Base-by-base conservation (phyloP, 192 early-diverging fungal genomes). In the Lunasporangiospora selenospora region DNA sequence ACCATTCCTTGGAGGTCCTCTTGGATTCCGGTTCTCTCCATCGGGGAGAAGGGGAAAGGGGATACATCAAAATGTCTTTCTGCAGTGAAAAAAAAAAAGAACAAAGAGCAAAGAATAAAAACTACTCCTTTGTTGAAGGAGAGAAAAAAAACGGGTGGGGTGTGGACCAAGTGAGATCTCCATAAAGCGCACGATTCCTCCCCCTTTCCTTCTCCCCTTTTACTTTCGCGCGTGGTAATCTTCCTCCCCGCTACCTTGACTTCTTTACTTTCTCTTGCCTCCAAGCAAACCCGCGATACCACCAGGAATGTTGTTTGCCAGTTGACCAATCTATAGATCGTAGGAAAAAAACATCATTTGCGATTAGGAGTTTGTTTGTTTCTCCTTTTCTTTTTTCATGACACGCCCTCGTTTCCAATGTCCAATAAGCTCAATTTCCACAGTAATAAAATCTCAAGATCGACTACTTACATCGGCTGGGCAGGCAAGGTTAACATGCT, bases 401-500 rank as follows among this genome's bases (percentile, higher is more conserved):
- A 10, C 37, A 10, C 37, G 7, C 15, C 8, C 37, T 38, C 12
- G 18, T n/a, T 1, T 0, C 30, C 4, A 7, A 33, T 18, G 18
- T 27, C 2, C 11, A 54, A 44, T 38, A 5, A 47, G n/a, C n/a
- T n/a, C n/a, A n/a, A n/a, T n/a, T n/a, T n/a, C n/a, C n/a, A n/a
- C n/a, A n/a, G n/a, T n/a, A n/a, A n/a, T n/a, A 6, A 44, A 6
- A 13, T 10, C 42, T 10, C 24, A 41, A 23, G 12, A 11, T 38
- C 11, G 41, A 13, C 8, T 9, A 53, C 45, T 56, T 77, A 78
- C 75, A 46, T 64, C 24, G 13, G 46, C 26, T 7, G 82, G 82
- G 53, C 82, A 83, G 19, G 48, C 33, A 31, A 83, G 59, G 29
- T 38, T 64, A 18, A 73, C 52, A 38, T 73, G 53, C 29, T 83